A percentile compares a stretch with the other conserved stretches of the same genome.
These are phyloP conservation scores for Populus hybrid DNA, from an alignment of 441 rosid species.

Conservation along the genomic window DNA sequence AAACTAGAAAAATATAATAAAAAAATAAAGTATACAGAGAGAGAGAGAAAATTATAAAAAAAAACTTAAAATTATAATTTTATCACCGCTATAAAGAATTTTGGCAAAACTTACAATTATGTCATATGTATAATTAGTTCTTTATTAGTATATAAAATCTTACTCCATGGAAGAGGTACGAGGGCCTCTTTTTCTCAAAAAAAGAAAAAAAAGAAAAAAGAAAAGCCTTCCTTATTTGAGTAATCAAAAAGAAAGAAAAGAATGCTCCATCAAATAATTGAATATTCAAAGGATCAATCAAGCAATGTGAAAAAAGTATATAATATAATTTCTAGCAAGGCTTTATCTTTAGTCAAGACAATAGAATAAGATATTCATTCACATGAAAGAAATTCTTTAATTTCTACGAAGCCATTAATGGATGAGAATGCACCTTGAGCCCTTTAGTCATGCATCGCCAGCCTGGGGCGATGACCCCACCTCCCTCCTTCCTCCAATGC, in stretches of 20 bases:
- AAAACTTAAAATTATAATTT: too few relatives aligned
- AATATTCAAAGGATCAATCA: background rate
- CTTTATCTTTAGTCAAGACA: background rate
- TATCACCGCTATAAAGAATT: too few relatives aligned
- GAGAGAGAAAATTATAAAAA: too few relatives aligned
- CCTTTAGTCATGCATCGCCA: constrained; percentile 5
- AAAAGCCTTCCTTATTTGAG: background rate
- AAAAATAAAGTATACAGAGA: too few relatives aligned
- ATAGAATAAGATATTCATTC: background rate
- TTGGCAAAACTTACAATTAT: too few relatives aligned
- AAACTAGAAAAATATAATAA: too few relatives aligned
- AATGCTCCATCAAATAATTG: background rate
- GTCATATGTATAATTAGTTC: too few relatives aligned
- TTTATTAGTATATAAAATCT: too few relatives aligned
- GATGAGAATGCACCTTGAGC: background rate
- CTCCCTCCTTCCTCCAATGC: background rate
- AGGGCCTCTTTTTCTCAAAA: background rate
- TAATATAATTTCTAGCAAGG: background rate
- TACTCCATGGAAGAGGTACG: background rate
- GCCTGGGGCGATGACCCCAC: background rate
- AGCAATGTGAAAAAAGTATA: background rate
- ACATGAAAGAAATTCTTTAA: background rate
- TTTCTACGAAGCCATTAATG: too few relatives aligned
- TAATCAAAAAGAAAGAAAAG: background rate
- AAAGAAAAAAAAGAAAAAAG: rapidly evolving